These are phyloP conservation scores for Penicillium diatomitis DNA, from an alignment of 495 filamentous ascomycete genomes.

Conservation along the genomic window DNA sequence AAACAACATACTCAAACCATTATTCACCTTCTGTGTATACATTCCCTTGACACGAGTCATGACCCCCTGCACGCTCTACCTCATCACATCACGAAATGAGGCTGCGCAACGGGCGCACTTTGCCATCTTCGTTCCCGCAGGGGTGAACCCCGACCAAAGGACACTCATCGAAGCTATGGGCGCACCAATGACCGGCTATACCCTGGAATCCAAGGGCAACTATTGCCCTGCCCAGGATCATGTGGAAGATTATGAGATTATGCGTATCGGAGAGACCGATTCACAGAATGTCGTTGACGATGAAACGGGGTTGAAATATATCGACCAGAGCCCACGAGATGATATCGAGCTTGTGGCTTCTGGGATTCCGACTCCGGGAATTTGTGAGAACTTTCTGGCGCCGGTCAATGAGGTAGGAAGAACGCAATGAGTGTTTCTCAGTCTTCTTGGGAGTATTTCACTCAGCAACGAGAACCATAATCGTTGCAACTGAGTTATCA, in stretches of 20 bases:
- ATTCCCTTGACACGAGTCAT: neutral
- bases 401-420: constrained; percentile 23
- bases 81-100: constrained; percentile 15
- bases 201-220: constrained; percentile 24
- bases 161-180: constrained; percentile 27
- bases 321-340: constrained; percentile 14
- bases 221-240: constrained; percentile 8
- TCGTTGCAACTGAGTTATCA: neutral
- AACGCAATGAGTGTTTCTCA: neutral
- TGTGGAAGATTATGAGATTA: constrained; percentile 5
- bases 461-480: too few species aligned
- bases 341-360: constrained; percentile 22
- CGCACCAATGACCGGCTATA: constrained; percentile 24
- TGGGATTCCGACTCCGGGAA: constrained; percentile 19
- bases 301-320: neutral
- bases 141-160: constrained; percentile 5
- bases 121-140: constrained; percentile 24
- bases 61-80: constrained; percentile 13
- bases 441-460: neutral
- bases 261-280: constrained; percentile 17
- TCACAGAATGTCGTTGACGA: constrained; percentile 17
- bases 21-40: too few species aligned
- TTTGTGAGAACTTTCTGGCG: constrained; percentile 27
- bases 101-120: constrained; percentile 24
- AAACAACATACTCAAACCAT: too few species aligned